phyloP scores from a whole-genome alignment of 768 basidiomycete genomes.

The Lentinula edodes region DNA sequence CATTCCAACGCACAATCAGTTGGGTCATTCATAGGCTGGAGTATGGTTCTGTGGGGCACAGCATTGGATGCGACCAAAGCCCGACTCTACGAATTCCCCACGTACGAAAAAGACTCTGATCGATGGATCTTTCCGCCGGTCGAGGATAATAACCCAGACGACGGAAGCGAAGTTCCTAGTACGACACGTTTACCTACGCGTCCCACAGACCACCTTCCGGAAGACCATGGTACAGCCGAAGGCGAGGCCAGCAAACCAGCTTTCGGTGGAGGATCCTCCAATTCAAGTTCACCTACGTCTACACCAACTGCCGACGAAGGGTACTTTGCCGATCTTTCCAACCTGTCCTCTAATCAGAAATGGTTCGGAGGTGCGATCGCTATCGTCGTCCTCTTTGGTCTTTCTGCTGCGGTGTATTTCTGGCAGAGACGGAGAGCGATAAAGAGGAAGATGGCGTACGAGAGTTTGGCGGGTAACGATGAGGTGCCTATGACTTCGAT shows the following conservation, averaged over 20 bases:
- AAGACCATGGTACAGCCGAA: conserved; percentile 73
- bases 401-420: conserved; percentile 71
- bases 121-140: conserved; percentile 45
- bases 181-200: conserved; percentile 66
- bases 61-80: conserved; percentile 67
- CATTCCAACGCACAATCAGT: conserved; percentile 43
- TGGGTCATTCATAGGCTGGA: conserved; percentile 84
- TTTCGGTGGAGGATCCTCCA: conserved; percentile 30
- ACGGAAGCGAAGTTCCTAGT: conserved; percentile 29
- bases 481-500: conserved; percentile 64
- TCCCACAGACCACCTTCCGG: conserved; percentile 83
- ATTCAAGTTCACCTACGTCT: conserved; percentile 26
- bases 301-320: conserved; percentile 70
- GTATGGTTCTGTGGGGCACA: conserved; percentile 89
- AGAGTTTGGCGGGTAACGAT: conserved; percentile 54
- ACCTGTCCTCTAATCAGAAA: conserved; percentile 66
- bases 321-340: conserved; percentile 78
- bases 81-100: conserved; percentile 54
- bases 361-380: conserved; percentile 91
- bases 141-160: conserved; percentile 25
- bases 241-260: conserved; percentile 81
- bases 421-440: conserved; percentile 56
- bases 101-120: conserved; percentile 27
- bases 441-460: conserved; percentile 44
- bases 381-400: conserved; percentile 70